A percentile compares a stretch with the other conserved stretches of the same genome.
Evolutionary conservation across 768 basidiomycete species (phyloP).

Genomic region (Auricularia sp.): DNA sequence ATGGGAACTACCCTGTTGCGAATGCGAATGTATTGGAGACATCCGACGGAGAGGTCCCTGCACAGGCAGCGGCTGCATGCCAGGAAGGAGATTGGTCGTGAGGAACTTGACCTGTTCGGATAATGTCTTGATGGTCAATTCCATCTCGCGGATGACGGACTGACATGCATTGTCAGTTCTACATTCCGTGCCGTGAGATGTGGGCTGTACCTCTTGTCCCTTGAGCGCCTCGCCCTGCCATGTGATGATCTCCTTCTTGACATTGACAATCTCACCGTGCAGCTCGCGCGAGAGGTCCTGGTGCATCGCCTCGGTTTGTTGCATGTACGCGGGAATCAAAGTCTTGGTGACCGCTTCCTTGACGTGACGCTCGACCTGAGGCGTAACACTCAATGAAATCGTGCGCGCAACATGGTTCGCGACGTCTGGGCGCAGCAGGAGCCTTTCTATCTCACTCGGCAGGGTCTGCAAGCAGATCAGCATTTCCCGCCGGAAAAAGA

Average conservation of each 20-base stretch:
- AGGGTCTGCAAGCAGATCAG: constrained; percentile 40
- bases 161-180: constrained; percentile 20
- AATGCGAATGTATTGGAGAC: not conserved
- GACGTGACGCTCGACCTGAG: constrained; percentile 70
- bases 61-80: not conserved
- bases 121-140: constrained; percentile 62
- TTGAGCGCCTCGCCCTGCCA: constrained; percentile 77
- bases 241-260: constrained; percentile 69
- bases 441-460: constrained; percentile 69
- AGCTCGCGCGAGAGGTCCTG: constrained; percentile 73
- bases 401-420: constrained; percentile 68
- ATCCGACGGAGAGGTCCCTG: not conserved
- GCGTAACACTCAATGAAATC: constrained; percentile 60
- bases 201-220: constrained; percentile 58
- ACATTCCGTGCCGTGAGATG: not conserved
- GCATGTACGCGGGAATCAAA: constrained; percentile 66
- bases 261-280: constrained; percentile 58
- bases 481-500: not conserved
- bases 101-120: constrained; percentile 79
- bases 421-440: constrained; percentile 67
- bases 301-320: constrained; percentile 66
- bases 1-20: constrained; percentile 3
- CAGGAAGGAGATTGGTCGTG: constrained; percentile 38
- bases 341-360: constrained; percentile 68
- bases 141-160: constrained; percentile 71